Base-by-base conservation (phyloP, 805 yeast species). In the Debaryomyces castellii region DNA sequence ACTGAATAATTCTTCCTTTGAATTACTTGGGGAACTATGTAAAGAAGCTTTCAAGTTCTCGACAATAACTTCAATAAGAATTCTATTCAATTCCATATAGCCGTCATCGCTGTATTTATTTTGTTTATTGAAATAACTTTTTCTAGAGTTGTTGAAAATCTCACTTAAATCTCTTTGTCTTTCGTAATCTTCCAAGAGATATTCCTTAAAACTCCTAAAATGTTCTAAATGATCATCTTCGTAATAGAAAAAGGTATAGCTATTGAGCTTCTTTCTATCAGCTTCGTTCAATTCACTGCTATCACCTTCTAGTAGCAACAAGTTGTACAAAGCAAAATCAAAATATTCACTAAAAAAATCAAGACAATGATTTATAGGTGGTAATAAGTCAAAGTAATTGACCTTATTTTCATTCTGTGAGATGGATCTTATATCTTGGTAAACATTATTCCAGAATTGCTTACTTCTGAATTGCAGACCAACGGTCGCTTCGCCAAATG, bases 381-480 rank as follows among this genome's bases (percentile, higher is more conserved):
- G 64, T 43, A 59, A 40, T 22, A 51, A 43, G 4, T 58, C 57
- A 38, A 55, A 57, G 34, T 50, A 57, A 32, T 55, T 48, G 17
- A 49, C 33, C n/a, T n/a, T n/a, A n/a, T n/a, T n/a, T 5, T 21
- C 44, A 32, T 49, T 24, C 33, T 50, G 53, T 8, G 55, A 47
- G 21, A 54, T 58, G 28, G 50, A 50, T 41, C 59, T 62, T 25
- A 64, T 35, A 43, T 64, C 68, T 42, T 63, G 67, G 46, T 63
- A 63, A n/a, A 63, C 58, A 39, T 55, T 46, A 48, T 62, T 59
- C 68, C 68, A 63, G 40, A 63, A 61, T 40, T 51, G 59, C 14
- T 51, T 51, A 2, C 59, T 52, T 24, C 49, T 48, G 28, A 59
- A 41, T 12, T 48, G 33, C 4, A 57, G 34, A 14, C 43, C 32